phyloP scores from a whole-genome alignment of 1,284 basidiomycete species.

The Malassezia yamatoensis region DNA sequence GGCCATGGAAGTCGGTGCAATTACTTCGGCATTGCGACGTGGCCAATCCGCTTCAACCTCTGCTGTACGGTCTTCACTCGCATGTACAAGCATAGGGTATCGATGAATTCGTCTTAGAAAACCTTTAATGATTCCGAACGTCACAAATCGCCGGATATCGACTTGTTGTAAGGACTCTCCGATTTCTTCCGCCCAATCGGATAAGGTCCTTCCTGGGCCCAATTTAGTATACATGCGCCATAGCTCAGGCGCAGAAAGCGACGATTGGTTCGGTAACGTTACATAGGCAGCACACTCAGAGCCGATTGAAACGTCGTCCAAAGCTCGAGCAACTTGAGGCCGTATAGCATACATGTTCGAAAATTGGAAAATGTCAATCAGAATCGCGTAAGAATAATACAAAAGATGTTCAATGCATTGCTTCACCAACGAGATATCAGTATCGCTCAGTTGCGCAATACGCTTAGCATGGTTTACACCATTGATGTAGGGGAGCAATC shows the following conservation, averaged over 20 bases:
- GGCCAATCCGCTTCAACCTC: conserved; percentile 7
- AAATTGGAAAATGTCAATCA: conserved; percentile 82
- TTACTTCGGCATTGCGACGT: neutral
- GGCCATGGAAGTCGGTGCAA: neutral
- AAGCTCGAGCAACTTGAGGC: conserved; percentile 71
- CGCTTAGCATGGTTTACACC: conserved; percentile 81
- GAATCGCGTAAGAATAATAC: conserved; percentile 94
- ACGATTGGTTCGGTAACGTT: conserved; percentile 58
- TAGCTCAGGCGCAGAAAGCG: conserved; percentile 52
- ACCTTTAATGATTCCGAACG: conserved; percentile 97
- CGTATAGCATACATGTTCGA: conserved; percentile 91
- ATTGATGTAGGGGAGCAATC: conserved; percentile 62
- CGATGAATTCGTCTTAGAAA: conserved; percentile 85
- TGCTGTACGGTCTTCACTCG: conserved; percentile 7
- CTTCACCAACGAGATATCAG: conserved; percentile 70
- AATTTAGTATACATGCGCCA: conserved; percentile 75
- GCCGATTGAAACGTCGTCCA: conserved; percentile 67
- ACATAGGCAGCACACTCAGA: conserved; percentile 83
- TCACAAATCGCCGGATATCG: conserved; percentile 86
- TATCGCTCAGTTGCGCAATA: conserved; percentile 84
- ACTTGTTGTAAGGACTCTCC: conserved; percentile 58
- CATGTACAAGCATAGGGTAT: conserved; percentile 63
- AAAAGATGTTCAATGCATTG: conserved; percentile 84
- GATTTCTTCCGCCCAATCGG: conserved; percentile 77
- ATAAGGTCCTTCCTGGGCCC: conserved; percentile 70